Conservation (phyloP, 305 asterid species). For the Solanum chacoense region DNA sequence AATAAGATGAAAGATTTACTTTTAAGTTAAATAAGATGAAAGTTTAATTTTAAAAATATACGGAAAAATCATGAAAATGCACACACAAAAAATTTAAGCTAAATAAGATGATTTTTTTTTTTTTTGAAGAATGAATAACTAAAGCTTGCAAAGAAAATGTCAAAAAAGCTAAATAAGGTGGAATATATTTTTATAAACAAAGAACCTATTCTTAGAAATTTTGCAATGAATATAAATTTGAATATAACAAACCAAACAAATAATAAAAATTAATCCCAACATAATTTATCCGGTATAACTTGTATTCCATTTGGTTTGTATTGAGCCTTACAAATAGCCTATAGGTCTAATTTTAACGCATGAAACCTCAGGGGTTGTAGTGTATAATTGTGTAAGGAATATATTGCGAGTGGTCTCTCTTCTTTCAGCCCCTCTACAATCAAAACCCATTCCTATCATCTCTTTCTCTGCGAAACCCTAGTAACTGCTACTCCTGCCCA, state of each 20-base stretch:
- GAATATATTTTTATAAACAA: no score
- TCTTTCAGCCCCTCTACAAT: neutral
- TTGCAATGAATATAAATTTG: no score
- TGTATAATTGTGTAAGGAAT: neutral
- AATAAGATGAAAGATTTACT: no score
- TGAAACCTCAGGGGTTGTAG: neutral
- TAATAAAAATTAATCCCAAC: no score
- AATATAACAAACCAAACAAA: neutral
- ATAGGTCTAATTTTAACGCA: neutral
- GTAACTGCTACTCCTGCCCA: slow-evolving; percentile 10
- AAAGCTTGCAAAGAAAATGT: neutral
- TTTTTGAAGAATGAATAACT: neutral
- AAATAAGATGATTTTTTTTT: no score
- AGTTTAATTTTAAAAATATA: no score
- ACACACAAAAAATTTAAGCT: no score
- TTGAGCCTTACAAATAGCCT: neutral
- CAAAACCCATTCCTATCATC: neutral
- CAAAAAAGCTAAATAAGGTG: neutral
- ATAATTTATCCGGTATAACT: neutral
- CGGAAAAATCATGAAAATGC: no score
- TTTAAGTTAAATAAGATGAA: no score
- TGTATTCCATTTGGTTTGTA: neutral
- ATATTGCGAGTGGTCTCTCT: neutral
- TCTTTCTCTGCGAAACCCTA: slow-evolving; percentile 8
- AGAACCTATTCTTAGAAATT: neutral